Base-by-base conservation (phyloP, 2,329 filamentous ascomycete species). In the Penicillium digitatum region DNA sequence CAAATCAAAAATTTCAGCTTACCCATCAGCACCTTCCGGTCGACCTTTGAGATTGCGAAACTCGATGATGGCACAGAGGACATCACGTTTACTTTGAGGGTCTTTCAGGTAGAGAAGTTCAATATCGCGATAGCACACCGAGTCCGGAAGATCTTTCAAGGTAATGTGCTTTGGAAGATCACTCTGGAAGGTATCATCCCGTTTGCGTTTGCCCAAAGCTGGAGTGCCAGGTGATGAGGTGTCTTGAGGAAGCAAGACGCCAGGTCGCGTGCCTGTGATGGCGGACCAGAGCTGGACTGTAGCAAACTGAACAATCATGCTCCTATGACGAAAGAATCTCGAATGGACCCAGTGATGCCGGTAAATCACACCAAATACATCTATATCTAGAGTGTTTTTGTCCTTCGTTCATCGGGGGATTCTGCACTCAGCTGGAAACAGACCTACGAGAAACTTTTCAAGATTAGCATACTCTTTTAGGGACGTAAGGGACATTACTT, bases 21-120 rank as follows among this genome's bases (percentile, higher is more conserved):
- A 69, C 59, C 64, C 18, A 62, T 69, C 48, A 55, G 63, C 45
- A 6, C 61, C 63, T 62, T 69, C 61, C 24, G 47, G 62, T 18
- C 51, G 56, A 57, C 61, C 66, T 62, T 66, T 68, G 0, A 68
- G 54, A 35, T 68, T 68, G 3, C 53, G 42, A 61, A 69, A 68
- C 61, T 67, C 52, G 5, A 69, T 67, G 11, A 68, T 55, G 0
- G 61, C 47, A 62, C 35, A 69, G 18, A 68, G 60, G 18, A 68
- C 46, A 48, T 69, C 38, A 52, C 58, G 39, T 46, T 63, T 65
- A 18, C 60, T 62, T 18, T 66, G 10, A 35, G 32, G 57, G 52
- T 44, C 57, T 39, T 43, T 53, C 1, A 68, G 50, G 32, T 61
- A 63, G 46, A 69, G 68, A 31, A 66, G 64, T 44, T 68, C 39